A percentile compares a stretch with the other conserved stretches of the same genome.
These are phyloP conservation scores for Coemansia sp. DNA, from an alignment of 192 early-diverging fungal genomes.

Conservation along the genomic window DNA sequence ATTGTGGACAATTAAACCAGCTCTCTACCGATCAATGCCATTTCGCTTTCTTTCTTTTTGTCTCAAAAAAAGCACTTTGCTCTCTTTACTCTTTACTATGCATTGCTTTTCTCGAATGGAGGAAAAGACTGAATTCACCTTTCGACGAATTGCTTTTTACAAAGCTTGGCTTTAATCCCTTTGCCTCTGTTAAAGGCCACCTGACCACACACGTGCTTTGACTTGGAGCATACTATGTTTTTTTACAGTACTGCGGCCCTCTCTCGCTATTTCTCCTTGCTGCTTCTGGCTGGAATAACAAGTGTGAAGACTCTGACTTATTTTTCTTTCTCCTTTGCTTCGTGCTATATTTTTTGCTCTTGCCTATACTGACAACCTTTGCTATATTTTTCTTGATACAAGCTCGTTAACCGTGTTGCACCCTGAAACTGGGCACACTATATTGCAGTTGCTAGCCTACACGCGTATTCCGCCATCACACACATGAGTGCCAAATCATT, in stretches of 20 bases:
- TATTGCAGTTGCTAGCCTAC: background rate
- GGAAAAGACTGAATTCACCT: background rate
- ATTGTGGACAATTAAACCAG: no score
- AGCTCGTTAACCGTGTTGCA: background rate
- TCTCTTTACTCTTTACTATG: background rate
- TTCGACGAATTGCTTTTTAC: background rate
- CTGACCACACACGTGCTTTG: background rate
- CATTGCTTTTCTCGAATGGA: background rate
- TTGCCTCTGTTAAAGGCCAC: background rate
- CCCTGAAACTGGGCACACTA: background rate
- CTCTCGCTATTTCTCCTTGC: no score
- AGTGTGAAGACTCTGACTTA: background rate
- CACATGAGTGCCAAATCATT: conserved; percentile 13
- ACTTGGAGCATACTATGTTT: background rate
- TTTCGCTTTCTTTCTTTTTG: no score
- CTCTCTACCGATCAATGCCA: no score
- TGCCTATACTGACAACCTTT: background rate
- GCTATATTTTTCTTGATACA: background rate
- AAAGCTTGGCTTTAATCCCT: background rate
- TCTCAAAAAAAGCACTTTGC: background rate
- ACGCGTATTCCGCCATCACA: background rate
- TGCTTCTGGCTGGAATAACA: background rate
- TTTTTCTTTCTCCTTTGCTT: background rate
- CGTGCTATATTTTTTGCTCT: background rate
- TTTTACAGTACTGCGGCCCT: background rate